These are phyloP conservation scores for Prosopis cineraria DNA, from an alignment of 306 rosid species.

Conservation along the genomic window DNA sequence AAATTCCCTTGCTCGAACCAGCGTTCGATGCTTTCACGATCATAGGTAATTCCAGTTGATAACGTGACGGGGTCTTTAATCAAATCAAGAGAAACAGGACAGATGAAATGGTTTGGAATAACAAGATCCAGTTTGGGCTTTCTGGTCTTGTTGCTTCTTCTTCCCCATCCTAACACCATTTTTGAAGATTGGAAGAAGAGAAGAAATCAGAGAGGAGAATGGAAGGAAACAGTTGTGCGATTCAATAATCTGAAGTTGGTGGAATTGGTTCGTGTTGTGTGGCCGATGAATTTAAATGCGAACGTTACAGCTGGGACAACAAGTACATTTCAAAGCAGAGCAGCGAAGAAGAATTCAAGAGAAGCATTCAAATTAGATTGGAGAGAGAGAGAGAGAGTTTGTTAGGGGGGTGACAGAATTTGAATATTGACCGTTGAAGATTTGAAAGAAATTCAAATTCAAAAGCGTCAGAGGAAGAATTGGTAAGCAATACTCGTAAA, in stretches of 20 bases:
- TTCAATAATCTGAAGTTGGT: background rate
- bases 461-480: conserved; percentile 46
- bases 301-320: background rate
- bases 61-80: conserved; percentile 65
- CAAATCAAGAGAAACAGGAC: conserved; percentile 58
- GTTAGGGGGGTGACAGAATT: background rate
- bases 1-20: conserved; percentile 61
- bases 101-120: conserved; percentile 49
- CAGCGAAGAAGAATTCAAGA: conserved; percentile 22
- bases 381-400: conserved; percentile 5
- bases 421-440: conserved; percentile 67
- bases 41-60: conserved; percentile 60
- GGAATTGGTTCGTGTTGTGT: background rate
- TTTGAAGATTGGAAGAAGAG: background rate
- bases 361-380: conserved; percentile 34
- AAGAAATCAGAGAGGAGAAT: conserved; percentile 4
- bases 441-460: conserved; percentile 29
- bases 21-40: conserved; percentile 49
- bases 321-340: conserved; percentile 32
- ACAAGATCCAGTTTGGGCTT: conserved; percentile 34
- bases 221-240: background rate
- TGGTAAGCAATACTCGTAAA: conserved; percentile 15
- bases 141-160: conserved; percentile 31
- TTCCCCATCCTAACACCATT: conserved; percentile 50
- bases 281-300: conserved; percentile 1